A percentile compares a stretch with the other conserved stretches of the same genome.
phyloP scores from a whole-genome alignment of 2,329 filamentous ascomycete genomes.

The Pseudogymnoascus sp. region DNA sequence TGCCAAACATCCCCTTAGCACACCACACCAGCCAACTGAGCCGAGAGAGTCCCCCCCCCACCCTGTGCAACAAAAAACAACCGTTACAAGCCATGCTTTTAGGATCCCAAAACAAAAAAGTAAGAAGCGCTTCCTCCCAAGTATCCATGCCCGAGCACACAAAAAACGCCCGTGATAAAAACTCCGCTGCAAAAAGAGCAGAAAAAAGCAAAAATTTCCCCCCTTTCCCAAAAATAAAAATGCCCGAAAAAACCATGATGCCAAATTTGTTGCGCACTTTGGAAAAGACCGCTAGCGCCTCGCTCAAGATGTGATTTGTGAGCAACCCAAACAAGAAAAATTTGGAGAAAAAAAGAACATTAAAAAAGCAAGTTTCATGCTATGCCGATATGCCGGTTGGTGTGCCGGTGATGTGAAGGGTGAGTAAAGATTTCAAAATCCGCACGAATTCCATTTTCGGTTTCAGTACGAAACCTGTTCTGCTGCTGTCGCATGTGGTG shows the following conservation, averaged over 20 bases:
- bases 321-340: background rate
- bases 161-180: background rate
- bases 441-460: background rate
- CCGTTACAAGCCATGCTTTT: conserved; percentile 9
- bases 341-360: background rate
- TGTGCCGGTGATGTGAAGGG: background rate
- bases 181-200: background rate
- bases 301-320: conserved; percentile 5
- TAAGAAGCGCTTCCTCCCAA: conserved; percentile 1
- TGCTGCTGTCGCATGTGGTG: background rate
- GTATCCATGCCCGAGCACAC: background rate
- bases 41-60: background rate
- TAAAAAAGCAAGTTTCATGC: conserved; percentile 8
- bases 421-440: conserved; percentile 7
- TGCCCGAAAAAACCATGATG: background rate
- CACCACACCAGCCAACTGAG: background rate
- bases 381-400: conserved; percentile 5
- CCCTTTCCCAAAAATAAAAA: background rate
- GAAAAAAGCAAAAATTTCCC: background rate
- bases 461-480: background rate
- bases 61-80: background rate
- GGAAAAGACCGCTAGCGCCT: background rate
- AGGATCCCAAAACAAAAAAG: background rate
- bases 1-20: background rate
- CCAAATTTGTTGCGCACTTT: background rate